Evolutionary conservation across 2,329 filamentous ascomycete genomes (phyloP).

Genomic region (Aspergillus versicolor): DNA sequence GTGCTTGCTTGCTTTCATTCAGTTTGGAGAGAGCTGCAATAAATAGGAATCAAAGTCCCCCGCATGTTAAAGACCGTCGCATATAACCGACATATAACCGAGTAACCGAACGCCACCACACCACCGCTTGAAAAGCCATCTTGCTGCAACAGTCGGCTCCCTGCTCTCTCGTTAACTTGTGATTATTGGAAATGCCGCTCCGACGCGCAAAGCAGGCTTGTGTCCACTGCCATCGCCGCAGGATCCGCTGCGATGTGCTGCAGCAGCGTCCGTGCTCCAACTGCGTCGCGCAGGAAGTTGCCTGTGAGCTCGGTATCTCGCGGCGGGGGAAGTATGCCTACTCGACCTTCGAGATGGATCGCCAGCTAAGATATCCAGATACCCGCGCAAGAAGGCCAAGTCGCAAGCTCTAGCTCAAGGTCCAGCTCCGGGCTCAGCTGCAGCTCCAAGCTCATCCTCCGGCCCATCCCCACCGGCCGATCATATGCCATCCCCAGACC

Average conservation of each 20-base stretch:
- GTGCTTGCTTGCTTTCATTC: no score
- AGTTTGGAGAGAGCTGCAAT: no score
- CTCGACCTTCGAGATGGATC: no score
- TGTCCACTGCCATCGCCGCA: slow-evolving; percentile 44
- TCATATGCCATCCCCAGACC: background rate
- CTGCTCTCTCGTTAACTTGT: background rate
- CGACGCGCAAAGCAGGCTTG: slow-evolving; percentile 45
- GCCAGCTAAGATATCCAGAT: slow-evolving; percentile 3
- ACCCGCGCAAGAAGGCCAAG: slow-evolving; percentile 23
- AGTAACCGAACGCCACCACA: background rate
- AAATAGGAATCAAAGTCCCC: background rate
- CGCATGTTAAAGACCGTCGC: background rate
- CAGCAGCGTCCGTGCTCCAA: slow-evolving; percentile 46
- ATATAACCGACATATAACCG: background rate
- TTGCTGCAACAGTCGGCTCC: background rate
- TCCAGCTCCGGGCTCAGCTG: background rate
- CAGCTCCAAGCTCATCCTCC: background rate
- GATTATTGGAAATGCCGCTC: slow-evolving; percentile 1
- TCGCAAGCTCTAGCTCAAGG: background rate
- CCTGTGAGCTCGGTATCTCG: slow-evolving; percentile 45
- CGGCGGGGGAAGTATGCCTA: slow-evolving; percentile 43
- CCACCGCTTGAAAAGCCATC: background rate
- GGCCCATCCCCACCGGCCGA: background rate
- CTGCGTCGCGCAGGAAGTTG: slow-evolving; percentile 36
- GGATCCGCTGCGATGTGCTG: slow-evolving; percentile 49